These are phyloP conservation scores for Alisma plantagoaquatica DNA, from an alignment of 106 monocot species.

Conservation along the genomic window DNA sequence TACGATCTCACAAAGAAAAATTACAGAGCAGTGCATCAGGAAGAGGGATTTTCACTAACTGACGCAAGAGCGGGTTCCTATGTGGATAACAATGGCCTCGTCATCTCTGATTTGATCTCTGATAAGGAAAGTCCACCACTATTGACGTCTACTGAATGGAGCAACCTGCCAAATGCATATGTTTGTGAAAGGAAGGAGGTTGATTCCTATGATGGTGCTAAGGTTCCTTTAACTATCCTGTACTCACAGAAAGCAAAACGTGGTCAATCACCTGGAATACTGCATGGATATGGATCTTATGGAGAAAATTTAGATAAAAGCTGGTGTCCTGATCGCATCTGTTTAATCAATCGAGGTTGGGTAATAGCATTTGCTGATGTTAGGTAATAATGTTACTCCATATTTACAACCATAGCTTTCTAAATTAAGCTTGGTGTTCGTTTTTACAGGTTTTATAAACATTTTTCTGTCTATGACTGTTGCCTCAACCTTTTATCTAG, in stretches of 20 bases:
- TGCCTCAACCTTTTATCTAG: too few species aligned
- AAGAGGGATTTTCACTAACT: slow-evolving; percentile 37
- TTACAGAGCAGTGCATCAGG: slow-evolving; percentile 67
- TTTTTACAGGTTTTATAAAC: too few species aligned
- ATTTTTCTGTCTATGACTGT: too few species aligned
- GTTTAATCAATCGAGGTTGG: slow-evolving; percentile 84
- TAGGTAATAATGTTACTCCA: slow-evolving; percentile 52
- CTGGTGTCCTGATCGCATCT: slow-evolving; percentile 61
- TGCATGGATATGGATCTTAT: slow-evolving; percentile 96
- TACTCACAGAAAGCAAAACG: slow-evolving; percentile 33
- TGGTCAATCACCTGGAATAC: slow-evolving; percentile 57
- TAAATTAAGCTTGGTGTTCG: slow-evolving; percentile 1
- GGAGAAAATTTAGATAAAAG: slow-evolving; percentile 89
- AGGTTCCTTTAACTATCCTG: slow-evolving; percentile 66
- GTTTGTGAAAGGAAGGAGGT: slow-evolving; percentile 65
- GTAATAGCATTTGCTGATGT: slow-evolving; percentile 97
- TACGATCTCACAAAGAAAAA: slow-evolving; percentile 57
- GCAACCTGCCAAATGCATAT: slow-evolving; percentile 43
- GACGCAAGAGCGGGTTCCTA: slow-evolving; percentile 8
- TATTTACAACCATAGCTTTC: too few species aligned
- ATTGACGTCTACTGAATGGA: too few species aligned
- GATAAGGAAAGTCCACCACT: too few species aligned
- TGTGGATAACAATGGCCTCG: slow-evolving; percentile 4
- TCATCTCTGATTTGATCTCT: too few species aligned
- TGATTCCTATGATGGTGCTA: slow-evolving; percentile 63